Percentiles rank a stretch among this genome's conserved stretches.
Conservation (phyloP, 805 yeast genomes). For the Ogataea haglerorum region DNA sequence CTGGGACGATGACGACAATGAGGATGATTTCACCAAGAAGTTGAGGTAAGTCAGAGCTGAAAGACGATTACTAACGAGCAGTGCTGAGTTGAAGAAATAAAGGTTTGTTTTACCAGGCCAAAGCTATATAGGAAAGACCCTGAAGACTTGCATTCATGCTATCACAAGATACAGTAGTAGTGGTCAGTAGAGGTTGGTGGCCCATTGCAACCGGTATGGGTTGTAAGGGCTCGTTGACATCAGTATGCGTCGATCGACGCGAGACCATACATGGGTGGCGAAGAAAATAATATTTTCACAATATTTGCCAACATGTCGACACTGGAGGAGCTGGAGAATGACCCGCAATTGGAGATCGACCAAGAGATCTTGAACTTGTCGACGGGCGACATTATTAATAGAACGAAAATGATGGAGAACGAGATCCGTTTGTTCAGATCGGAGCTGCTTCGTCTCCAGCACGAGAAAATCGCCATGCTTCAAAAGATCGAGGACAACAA, state of each 20-base stretch:
- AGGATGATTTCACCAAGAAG: slow-evolving; percentile 78
- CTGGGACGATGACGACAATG: slow-evolving; percentile 96
- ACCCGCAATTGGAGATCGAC: slow-evolving; percentile 62
- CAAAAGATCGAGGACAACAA: slow-evolving; percentile 94
- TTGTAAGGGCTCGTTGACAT: neutral
- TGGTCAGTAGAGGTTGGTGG: no score
- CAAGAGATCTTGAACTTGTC: slow-evolving; percentile 76
- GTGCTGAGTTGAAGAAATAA: slow-evolving; percentile 10
- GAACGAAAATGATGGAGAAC: slow-evolving; percentile 85
- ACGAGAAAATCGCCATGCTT: slow-evolving; percentile 88
- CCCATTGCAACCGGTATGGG: neutral
- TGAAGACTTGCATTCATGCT: no score
- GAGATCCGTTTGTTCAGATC: slow-evolving; percentile 94
- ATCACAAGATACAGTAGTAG: neutral
- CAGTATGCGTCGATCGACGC: slow-evolving; percentile 8
- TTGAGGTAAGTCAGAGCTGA: slow-evolving; percentile 46
- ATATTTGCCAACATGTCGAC: slow-evolving; percentile 58
- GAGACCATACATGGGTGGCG: slow-evolving; percentile 11
- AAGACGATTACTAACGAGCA: neutral
- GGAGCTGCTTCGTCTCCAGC: slow-evolving; percentile 84
- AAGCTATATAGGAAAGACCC: neutral
- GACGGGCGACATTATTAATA: slow-evolving; percentile 77
- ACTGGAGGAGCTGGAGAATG: slow-evolving; percentile 70
- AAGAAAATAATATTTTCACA: slow-evolving; percentile 7
- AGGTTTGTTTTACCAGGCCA: neutral